These are phyloP conservation scores for Trichoderma reesei DNA, from an alignment of 495 filamentous ascomycete genomes.

Conservation along the genomic window DNA sequence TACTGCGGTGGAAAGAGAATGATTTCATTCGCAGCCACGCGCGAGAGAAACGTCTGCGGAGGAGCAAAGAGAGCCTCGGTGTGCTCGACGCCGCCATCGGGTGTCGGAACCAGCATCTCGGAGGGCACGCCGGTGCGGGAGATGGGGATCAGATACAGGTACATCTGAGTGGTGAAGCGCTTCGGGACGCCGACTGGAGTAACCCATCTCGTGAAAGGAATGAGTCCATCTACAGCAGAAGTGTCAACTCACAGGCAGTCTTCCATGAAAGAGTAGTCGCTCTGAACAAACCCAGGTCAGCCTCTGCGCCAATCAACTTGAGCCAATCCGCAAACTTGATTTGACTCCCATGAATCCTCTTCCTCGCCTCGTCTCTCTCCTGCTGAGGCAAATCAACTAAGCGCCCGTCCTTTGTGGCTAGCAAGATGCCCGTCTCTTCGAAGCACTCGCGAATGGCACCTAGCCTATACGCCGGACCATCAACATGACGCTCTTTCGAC, in stretches of 20 bases:
- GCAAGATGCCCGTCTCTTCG: constrained; percentile 85
- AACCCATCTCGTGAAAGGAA: constrained; percentile 87
- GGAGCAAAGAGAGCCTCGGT: constrained; percentile 70
- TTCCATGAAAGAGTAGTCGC: neutral
- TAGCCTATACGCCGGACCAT: constrained; percentile 58
- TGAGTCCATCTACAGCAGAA: constrained; percentile 41
- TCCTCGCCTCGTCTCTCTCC: constrained; percentile 55
- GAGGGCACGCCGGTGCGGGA: constrained; percentile 25
- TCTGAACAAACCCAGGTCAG: constrained; percentile 51
- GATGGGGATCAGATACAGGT: constrained; percentile 83
- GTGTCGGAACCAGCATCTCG: constrained; percentile 41
- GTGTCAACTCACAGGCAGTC: neutral
- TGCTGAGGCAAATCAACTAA: constrained; percentile 48
- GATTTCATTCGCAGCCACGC: constrained; percentile 53
- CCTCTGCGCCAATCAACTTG: constrained; percentile 43
- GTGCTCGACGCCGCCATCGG: constrained; percentile 81
- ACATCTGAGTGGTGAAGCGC: constrained; percentile 91
- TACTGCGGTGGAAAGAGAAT: constrained; percentile 88
- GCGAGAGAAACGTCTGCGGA: constrained; percentile 55
- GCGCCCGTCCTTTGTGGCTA: constrained; percentile 42
- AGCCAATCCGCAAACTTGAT: constrained; percentile 61
- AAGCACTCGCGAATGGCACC: constrained; percentile 87
- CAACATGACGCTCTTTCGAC: constrained; percentile 46
- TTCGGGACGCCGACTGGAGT: constrained; percentile 63
- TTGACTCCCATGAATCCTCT: constrained; percentile 50